Evolutionary conservation across 2,329 filamentous ascomycete genomes (phyloP), one percentile per base, ranked within the genome.

Genomic region (Ophiostoma montium): DNA sequence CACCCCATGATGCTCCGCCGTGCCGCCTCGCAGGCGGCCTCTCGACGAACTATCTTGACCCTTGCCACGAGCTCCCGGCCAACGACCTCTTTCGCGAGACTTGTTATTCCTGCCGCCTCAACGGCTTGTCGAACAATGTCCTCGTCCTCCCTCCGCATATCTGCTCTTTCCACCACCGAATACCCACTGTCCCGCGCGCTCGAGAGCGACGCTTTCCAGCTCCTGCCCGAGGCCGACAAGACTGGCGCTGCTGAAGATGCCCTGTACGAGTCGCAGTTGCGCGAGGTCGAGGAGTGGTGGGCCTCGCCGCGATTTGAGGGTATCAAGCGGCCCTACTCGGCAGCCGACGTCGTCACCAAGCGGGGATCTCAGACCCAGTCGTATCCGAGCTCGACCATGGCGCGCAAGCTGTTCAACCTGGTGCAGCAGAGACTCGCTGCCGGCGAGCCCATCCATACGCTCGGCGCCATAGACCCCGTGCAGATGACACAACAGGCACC

Each of bases 401-500:
- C 90, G 1, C 76, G 86, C 61, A 96, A 98, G 68, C 75, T 98
- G 5, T 98, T 95, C 68, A 83, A 94, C 63, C 67, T 96, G 57
- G 71, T 98, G 49, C 82, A 84, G 55, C 82, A 94, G 66, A 76
- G 85, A 55, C 76, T 79, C 42, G 76, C 82, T 35, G 78, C 83
- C 59, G 87, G 87, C 53, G 76, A 94, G 64, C 92, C 92, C 18
- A 85, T 96, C 53, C 90, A 96, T 65, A 96, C 92, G 15, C 89
- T 50, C 30, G 92, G 92, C 58, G 92, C 89, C 52, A 94, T 98
- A 66, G 92, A 98, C 62, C 92, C 92, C n/a, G 81, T 96, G 11
- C 92, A 98, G 69, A 96, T 98, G 92, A 95, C 92, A 45, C 92
- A 98, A 65, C 92, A 96, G 70, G 92, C 92, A 15, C 78, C 86